These are phyloP conservation scores for Apiospora kogelbergensis DNA, from an alignment of 2,329 filamentous ascomycete genomes.

Conservation along the genomic window DNA sequence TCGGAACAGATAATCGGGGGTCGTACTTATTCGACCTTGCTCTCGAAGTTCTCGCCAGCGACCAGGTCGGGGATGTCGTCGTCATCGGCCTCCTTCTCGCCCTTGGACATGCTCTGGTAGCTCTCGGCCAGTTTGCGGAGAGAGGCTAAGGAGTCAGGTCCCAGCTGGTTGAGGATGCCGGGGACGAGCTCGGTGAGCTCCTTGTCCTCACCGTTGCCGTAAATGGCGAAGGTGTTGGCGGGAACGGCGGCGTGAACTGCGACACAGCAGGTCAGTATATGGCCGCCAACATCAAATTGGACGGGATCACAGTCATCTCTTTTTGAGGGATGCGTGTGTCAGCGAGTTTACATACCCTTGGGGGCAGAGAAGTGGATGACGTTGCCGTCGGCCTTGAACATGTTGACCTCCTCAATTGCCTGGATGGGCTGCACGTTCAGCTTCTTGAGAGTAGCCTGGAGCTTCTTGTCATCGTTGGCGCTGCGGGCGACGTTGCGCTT, in stretches of 20 bases:
- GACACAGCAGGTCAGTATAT: not conserved
- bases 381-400: constrained; percentile 99
- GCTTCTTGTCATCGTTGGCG: constrained; percentile 99
- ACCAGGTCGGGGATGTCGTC: constrained; percentile 98
- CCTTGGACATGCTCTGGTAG: constrained; percentile 99
- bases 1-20: not conserved
- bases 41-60: constrained; percentile 97
- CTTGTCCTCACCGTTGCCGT: constrained; percentile 98
- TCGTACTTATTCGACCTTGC: constrained; percentile 86
- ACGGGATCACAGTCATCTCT: not conserved
- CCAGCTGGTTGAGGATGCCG: constrained; percentile 99
- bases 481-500: constrained; percentile 96
- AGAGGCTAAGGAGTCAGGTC: constrained; percentile 94
- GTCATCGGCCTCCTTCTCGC: constrained; percentile 76
- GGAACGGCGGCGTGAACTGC: constrained; percentile 95
- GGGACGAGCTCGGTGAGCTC: constrained; percentile 99
- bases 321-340: not conserved
- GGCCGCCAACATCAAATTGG: not conserved
- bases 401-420: constrained; percentile 99
- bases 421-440: constrained; percentile 99
- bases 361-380: constrained; percentile 99
- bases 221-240: constrained; percentile 99
- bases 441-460: constrained; percentile 97
- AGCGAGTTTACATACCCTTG: constrained; percentile 69
- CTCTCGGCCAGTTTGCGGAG: constrained; percentile 98